Evolutionary conservation across 1,139 yeast species (phyloP).

Genomic region (Zhuliangozyma parablackwelliae): DNA sequence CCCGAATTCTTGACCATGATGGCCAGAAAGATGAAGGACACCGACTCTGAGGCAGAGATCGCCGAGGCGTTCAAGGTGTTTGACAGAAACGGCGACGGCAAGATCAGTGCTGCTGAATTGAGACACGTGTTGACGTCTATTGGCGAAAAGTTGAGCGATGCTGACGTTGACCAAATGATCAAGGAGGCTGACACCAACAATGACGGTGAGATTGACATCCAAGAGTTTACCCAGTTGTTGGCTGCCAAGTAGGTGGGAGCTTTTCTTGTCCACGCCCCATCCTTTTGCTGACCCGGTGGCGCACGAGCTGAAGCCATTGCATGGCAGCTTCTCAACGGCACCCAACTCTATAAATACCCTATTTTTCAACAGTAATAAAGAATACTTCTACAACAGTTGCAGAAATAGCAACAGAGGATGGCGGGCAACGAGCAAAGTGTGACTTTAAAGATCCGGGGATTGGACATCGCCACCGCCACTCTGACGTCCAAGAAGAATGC

Average conservation of each 20-base stretch:
- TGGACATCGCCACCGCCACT: conserved; percentile 31
- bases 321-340: no score
- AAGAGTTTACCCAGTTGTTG: conserved; percentile 84
- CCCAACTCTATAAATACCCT: no score
- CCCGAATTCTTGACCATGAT: conserved; percentile 78
- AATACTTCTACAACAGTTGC: no score
- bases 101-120: conserved; percentile 92
- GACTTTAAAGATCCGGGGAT: conserved; percentile 33
- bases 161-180: conserved; percentile 95
- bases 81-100: conserved; percentile 92
- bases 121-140: conserved; percentile 94
- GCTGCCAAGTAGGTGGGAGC: conserved; percentile 34
- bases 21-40: conserved; percentile 96
- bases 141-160: conserved; percentile 93
- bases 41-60: conserved; percentile 94
- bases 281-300: no score
- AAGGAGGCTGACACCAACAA: conserved; percentile 94
- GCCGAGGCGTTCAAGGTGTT: conserved; percentile 97
- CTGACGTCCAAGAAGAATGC: conserved; percentile 45
- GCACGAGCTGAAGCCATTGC: no score
- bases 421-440: conserved; percentile 29
- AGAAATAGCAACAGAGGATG: no score
- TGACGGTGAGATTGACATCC: conserved; percentile 93
- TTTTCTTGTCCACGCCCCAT: no score
- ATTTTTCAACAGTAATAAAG: no score